Conservation (phyloP, 257 asterid genomes). For the Apocynum venetum region DNA sequence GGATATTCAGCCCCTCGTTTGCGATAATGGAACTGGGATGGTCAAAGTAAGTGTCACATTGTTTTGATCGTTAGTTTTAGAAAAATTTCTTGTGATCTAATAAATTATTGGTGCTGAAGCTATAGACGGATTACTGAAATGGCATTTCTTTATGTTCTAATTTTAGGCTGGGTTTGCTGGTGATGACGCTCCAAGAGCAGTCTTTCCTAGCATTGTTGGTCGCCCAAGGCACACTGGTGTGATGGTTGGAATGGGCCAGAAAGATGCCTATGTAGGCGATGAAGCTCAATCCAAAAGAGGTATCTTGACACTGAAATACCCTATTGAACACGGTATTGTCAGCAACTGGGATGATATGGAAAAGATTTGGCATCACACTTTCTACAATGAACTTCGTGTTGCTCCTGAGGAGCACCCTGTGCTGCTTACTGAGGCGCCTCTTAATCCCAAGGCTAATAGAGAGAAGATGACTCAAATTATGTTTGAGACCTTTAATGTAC, state of each 20-base stretch:
- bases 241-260: slow-evolving; percentile 57
- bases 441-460: slow-evolving; percentile 49
- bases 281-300: slow-evolving; percentile 53
- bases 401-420: slow-evolving; percentile 53
- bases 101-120: background rate
- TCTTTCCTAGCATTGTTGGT: slow-evolving; percentile 47
- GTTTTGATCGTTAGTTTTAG: background rate
- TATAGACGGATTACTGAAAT: background rate
- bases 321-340: slow-evolving; percentile 47
- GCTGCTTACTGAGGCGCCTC: slow-evolving; percentile 53
- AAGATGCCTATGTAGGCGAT: slow-evolving; percentile 49
- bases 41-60: slow-evolving; percentile 25
- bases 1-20: slow-evolving; percentile 44
- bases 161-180: slow-evolving; percentile 49
- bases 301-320: slow-evolving; percentile 47
- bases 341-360: slow-evolving; percentile 55
- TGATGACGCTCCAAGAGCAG: slow-evolving; percentile 52
- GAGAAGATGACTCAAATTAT: slow-evolving; percentile 53
- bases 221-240: slow-evolving; percentile 51
- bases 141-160: background rate
- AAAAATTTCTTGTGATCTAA: background rate
- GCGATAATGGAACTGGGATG: slow-evolving; percentile 48
- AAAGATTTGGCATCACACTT: slow-evolving; percentile 54
- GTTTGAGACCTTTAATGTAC: slow-evolving; percentile 48
- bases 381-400: slow-evolving; percentile 51